A percentile compares a stretch with the other conserved stretches of the same genome.
phyloP scores from a whole-genome alignment of 768 basidiomycete genomes.

The Vishniacozyma victoriae region DNA sequence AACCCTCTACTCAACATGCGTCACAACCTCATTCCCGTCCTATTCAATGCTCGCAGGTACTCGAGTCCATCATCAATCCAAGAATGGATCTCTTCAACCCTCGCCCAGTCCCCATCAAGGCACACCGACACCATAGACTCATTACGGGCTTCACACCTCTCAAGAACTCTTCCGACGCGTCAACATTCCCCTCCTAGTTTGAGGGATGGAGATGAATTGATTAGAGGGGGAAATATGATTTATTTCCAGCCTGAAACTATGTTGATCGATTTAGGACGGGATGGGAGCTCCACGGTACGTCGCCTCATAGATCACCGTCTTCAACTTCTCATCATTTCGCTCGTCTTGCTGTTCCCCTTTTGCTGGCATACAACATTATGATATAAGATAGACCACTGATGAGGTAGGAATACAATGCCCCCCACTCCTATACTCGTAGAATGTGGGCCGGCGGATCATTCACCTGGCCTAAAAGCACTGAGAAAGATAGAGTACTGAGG shows the following conservation, averaged over 20 bases:
- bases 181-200: background rate
- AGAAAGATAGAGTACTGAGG: background rate
- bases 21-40: too few relatives aligned
- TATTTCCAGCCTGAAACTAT: constrained; percentile 28
- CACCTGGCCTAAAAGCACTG: constrained; percentile 10
- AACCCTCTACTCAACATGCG: too few relatives aligned
- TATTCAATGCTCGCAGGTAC: too few relatives aligned
- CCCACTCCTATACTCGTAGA: constrained; percentile 26
- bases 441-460: constrained; percentile 42
- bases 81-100: constrained; percentile 15
- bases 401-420: constrained; percentile 36
- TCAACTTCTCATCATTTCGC: background rate
- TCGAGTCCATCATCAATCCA: constrained; percentile 7
- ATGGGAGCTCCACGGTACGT: constrained; percentile 36
- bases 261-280: constrained; percentile 25
- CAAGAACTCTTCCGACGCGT: constrained; percentile 23
- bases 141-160: constrained; percentile 18
- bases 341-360: background rate
- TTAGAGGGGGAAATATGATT: constrained; percentile 22
- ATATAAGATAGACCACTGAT: background rate
- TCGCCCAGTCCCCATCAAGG: constrained; percentile 1
- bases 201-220: constrained; percentile 9
- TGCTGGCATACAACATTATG: background rate
- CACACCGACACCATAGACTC: constrained; percentile 19
- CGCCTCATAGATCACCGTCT: background rate